A percentile compares a stretch with the other conserved stretches of the same genome.
Conservation (phyloP, 371 early-diverging fungal species). For the Synchytrium microbalum region DNA sequence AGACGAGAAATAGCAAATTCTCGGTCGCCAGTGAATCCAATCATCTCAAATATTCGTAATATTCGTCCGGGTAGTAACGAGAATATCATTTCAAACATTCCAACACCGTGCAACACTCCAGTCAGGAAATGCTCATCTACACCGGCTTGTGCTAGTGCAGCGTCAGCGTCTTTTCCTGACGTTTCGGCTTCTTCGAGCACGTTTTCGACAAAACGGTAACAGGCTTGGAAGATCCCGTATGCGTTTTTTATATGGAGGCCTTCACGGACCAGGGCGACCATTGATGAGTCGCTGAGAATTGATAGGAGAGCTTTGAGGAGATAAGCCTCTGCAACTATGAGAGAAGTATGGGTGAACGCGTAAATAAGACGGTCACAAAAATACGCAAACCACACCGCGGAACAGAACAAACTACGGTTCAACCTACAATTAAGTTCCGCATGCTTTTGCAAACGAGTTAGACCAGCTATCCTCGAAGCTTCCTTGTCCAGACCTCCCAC, state of each 20-base stretch:
- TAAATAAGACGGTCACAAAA: too few relatives aligned
- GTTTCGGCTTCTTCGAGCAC: slow-evolving; percentile 29
- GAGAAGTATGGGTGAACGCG: neutral
- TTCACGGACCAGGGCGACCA: slow-evolving; percentile 62
- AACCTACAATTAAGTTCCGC: slow-evolving; percentile 46
- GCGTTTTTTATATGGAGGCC: slow-evolving; percentile 61
- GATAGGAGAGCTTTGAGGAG: slow-evolving; percentile 59
- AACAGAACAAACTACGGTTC: neutral
- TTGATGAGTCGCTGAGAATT: slow-evolving; percentile 58
- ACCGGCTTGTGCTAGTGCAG: slow-evolving; percentile 22
- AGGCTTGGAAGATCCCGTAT: slow-evolving; percentile 52
- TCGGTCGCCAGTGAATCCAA: slow-evolving; percentile 64
- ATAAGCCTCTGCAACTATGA: slow-evolving; percentile 56
- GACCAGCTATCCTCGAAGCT: slow-evolving; percentile 21
- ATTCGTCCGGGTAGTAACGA: slow-evolving; percentile 54
- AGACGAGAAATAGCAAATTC: slow-evolving; percentile 54
- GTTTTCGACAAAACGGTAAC: slow-evolving; percentile 44
- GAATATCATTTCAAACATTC: slow-evolving; percentile 58
- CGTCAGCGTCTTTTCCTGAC: too few relatives aligned
- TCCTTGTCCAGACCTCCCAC: slow-evolving; percentile 14
- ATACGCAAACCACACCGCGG: too few relatives aligned
- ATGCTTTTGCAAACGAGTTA: slow-evolving; percentile 59
- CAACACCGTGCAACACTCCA: slow-evolving; percentile 62
- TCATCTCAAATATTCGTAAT: slow-evolving; percentile 56
- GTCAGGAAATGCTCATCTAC: slow-evolving; percentile 64